These are phyloP conservation scores for Babesia gibsoni DNA, from an alignment of 169 alveolate genomes.

Conservation along the genomic window DNA sequence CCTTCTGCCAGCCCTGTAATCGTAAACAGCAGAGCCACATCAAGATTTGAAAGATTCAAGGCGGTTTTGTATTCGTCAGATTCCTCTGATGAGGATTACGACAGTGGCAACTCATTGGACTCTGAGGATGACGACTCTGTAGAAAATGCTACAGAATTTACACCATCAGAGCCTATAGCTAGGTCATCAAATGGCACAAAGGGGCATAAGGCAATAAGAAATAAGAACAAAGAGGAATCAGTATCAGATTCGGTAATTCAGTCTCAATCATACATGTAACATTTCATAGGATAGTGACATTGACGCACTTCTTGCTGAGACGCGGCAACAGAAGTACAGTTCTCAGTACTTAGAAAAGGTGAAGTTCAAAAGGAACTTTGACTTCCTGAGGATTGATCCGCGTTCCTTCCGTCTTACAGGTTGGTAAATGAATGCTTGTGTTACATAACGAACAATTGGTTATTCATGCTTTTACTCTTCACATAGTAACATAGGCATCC, in stretches of 20 bases:
- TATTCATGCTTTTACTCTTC: too few relatives aligned
- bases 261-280: not conserved
- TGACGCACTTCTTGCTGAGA: not conserved
- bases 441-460: too few relatives aligned
- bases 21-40: not conserved
- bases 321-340: not conserved
- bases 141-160: not conserved
- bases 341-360: not conserved
- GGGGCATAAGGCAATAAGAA: not conserved
- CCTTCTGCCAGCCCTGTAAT: not conserved
- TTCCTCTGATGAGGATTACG: not conserved
- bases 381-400: constrained; percentile 9
- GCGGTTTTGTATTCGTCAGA: not conserved
- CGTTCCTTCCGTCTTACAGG: constrained; percentile 16
- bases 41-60: not conserved
- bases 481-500: too few relatives aligned
- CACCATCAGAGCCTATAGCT: not conserved
- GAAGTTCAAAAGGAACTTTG: not conserved
- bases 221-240: not conserved
- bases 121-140: not conserved
- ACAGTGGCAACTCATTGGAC: not conserved
- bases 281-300: constrained; percentile 19
- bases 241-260: constrained; percentile 6
- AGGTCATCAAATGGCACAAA: not conserved
- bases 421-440: too few relatives aligned